Base-by-base conservation (phyloP, 2,329 filamentous ascomycete species). In the Aspergillus vadensis region DNA sequence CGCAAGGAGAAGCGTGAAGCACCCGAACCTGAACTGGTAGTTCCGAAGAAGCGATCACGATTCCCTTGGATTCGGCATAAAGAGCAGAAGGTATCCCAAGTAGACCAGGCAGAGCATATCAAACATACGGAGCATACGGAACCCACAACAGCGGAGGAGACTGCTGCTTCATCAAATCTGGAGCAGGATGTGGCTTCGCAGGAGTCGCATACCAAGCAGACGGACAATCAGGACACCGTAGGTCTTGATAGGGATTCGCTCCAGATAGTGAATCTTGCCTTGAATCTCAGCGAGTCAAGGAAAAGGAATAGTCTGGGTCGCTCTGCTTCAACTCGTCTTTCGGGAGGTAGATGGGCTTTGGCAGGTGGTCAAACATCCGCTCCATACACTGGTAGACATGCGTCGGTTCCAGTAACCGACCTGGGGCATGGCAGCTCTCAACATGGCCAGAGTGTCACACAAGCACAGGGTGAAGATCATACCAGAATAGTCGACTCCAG, bases 191-290 rank as follows among this genome's bases (percentile, higher is more conserved):
- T 55, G 60, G 57, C 57, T 21, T 59, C 65, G 14, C 59, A 66
- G 10, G 64, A 62, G 43, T 52, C 59, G 21, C 63, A 64, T 36
- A 53, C 52, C 12, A 48, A 57, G 21, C 41, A 55, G 25, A 38
- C 63, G 19, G 43, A 61, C 12, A 55, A 58, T 21, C 66, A 65
- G 57, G 52, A 67, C 47, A 63, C 71, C 17, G 55, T 71, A 50
- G 80, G 76, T 5, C 72, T 90, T 19, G 87, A 92, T 68, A 83
- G 90, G 61, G 93, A 97, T 70, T 90, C 93, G 7, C 86, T 89
- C 4, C 91, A 97, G 75, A 96, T 98, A 65, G 92, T 98, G 44
- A 92, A 92, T 70, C 91, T 98, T 85, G 94, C 94, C 1, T 78
- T 98, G 67, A 95, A 89, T 65, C 78, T 98, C 53, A 96, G 91